Base-by-base conservation (phyloP, 495 filamentous ascomycete species). In the Hypoxylon crocopeplum region DNA sequence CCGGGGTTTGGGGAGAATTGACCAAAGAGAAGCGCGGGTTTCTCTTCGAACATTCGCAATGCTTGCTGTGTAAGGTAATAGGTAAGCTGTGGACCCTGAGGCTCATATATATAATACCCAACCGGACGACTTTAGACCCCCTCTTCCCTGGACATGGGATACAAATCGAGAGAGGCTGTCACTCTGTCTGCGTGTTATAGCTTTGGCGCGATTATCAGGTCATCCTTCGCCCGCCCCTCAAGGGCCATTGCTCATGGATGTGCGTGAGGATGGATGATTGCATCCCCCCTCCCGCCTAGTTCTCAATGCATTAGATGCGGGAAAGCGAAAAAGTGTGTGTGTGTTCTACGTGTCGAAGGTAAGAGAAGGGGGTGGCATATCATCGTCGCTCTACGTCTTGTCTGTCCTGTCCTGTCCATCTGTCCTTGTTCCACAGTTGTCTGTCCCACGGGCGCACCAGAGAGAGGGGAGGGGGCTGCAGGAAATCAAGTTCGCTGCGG, bases 401-500 rank as follows among this genome's bases (percentile, higher is more conserved):
- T n/a, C n/a, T n/a, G n/a, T 30, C 29, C 29, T 45, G 16, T 3
- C 24, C 48, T 56, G 52, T 36, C 29, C 48, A n/a, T n/a, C n/a
- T n/a, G n/a, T n/a, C n/a, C n/a, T n/a, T n/a, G 54, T 64, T 39
- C 10, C 54, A 59, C 60, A 33, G 27, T 46, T 38, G 52, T 64
- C 38, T 38, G 52, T 64, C 38, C 48, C 10, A 56, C 54, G 41
- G 52, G 27, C 13, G 21, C 48, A 53, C 54, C 36, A 50, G 20
- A 48, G 58, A 46, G 37, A n/a, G 46, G 42, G 45, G 53, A 36
- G 51, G 42, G 53, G 48, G 48, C 29, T 54, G 54, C 48, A 54
- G 13, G 60, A 50, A 59, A 64, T 51, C 61, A 59, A n/a, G 49
- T 59, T 64, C 61, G 55, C 49, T 45, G 49, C 50, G 45, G 61